A percentile compares a stretch with the other conserved stretches of the same genome.
Evolutionary conservation across 2,329 filamentous ascomycete genomes (phyloP).

Genomic region (Metarhizium brunneum): DNA sequence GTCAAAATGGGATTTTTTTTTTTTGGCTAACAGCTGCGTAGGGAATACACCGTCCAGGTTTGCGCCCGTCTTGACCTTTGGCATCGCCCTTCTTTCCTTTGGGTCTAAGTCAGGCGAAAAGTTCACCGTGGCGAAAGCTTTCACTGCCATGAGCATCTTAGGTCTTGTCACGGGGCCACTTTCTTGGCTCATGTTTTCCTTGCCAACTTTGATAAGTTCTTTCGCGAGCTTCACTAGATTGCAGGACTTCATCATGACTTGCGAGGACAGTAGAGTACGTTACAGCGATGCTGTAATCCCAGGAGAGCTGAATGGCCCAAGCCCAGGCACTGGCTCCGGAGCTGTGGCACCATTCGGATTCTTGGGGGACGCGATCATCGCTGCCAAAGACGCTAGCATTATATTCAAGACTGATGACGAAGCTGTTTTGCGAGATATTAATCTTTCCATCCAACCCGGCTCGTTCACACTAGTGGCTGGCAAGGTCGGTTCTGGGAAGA

Average conservation of each 20-base stretch:
- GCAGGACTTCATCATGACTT: constrained; percentile 5
- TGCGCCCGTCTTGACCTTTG: constrained; percentile 12
- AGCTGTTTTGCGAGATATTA: background rate
- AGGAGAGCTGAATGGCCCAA: too few species aligned
- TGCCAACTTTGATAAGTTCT: constrained; percentile 8
- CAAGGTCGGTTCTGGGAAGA: constrained; percentile 13
- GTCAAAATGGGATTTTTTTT: too few species aligned
- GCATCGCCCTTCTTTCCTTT: constrained; percentile 9
- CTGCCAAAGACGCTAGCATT: background rate
- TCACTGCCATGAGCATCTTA: too few species aligned
- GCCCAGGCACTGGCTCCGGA: too few species aligned
- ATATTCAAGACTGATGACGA: background rate
- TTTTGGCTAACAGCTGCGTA: background rate
- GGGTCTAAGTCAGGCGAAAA: too few species aligned
- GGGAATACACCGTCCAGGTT: constrained; percentile 7
- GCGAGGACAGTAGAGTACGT: background rate
- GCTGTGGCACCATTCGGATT: too few species aligned
- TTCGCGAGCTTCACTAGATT: constrained; percentile 16
- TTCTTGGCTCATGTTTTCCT: too few species aligned
- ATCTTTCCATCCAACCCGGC: constrained; percentile 1
- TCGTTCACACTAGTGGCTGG: constrained; percentile 10
- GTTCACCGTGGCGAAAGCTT: too few species aligned
- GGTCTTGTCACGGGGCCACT: too few species aligned
- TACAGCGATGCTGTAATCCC: background rate
- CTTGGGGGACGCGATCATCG: background rate